Conservation (phyloP, 495 filamentous ascomycete species). For the Mytilinidion resinicola region DNA sequence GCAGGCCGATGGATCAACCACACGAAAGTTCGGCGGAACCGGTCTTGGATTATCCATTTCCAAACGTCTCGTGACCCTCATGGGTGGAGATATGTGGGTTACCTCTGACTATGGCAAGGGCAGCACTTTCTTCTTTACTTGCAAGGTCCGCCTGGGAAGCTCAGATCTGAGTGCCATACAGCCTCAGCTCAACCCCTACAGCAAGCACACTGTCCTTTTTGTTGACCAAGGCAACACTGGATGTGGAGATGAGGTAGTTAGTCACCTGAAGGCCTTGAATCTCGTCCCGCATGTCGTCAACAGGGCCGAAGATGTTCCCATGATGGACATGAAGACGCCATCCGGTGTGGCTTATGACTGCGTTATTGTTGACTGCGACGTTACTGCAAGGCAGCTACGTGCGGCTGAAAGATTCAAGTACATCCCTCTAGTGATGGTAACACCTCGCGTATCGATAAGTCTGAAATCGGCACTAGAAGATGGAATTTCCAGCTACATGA, state of each 20-base stretch:
- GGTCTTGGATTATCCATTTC: constrained; percentile 95
- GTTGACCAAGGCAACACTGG: constrained; percentile 88
- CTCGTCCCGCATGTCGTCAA: constrained; percentile 77
- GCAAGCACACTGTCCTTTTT: constrained; percentile 87
- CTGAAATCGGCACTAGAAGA: constrained; percentile 93
- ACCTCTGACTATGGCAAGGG: constrained; percentile 88
- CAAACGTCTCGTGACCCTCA: constrained; percentile 88
- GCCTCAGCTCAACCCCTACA: constrained; percentile 81
- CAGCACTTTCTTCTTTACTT: constrained; percentile 96
- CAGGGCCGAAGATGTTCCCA: constrained; percentile 53
- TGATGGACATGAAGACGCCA: constrained; percentile 48
- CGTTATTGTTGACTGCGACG: constrained; percentile 92
- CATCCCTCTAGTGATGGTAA: constrained; percentile 89
- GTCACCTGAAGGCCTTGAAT: constrained; percentile 72
- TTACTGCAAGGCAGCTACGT: constrained; percentile 76
- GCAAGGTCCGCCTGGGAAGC: constrained; percentile 78
- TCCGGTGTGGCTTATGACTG: constrained; percentile 75
- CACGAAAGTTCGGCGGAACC: constrained; percentile 92
- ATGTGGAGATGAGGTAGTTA: constrained; percentile 63
- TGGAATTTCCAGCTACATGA: constrained; percentile 98
- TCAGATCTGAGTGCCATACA: constrained; percentile 74
- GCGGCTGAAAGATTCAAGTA: constrained; percentile 94
- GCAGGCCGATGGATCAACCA: constrained; percentile 97
- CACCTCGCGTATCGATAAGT: constrained; percentile 84
- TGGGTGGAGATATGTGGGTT: constrained; percentile 98